Evolutionary conservation across 1,139 yeast genomes (phyloP), one percentile per base, ranked within the genome.

Genomic region (Taphrina sp.): DNA sequence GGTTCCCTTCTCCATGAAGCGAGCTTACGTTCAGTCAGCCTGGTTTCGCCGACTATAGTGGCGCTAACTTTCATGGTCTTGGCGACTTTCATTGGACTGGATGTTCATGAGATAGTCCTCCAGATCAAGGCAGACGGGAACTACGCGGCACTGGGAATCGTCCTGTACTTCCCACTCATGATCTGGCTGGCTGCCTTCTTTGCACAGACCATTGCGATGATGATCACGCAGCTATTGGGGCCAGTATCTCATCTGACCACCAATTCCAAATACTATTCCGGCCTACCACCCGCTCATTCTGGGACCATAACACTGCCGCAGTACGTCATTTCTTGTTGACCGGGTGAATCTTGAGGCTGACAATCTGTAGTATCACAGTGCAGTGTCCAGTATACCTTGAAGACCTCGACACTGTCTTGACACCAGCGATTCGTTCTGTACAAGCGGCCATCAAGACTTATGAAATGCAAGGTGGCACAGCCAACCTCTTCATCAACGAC

Each of bases 401-500:
- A 34, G 54, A 58, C 14, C 53, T 58, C 23, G 58, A 44, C n/a
- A 42, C 51, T 4, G 60, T 58, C 22, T 36, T 58, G 17, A 39
- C 54, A 3, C 60, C 60, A 14, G 57, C 60, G 3, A 22, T 55
- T 20, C 51, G 22, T n/a, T 51, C 55, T n/a, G 52, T 58, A 14
- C 14, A 23, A 20, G 38, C 24, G 7, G 59, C 59, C 2, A 52
- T 58, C 52, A 41, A 55, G 35, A 56, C 60, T n/a, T 58, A 58
- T 38, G 60, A 58, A 24, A 26, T 52, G 39, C 60, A 58, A 37
- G 59, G 60, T 26, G 60, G 60, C 8, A 49, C 60, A 5, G 59
- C 55, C 22, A 49, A 47, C 37, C 22, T 58, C 10, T 56, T 58
- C 29, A 35, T 52, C 37, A 58, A 58, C 36, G 60, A 58, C 35